These are phyloP conservation scores for Candida tibetensis DNA, from an alignment of 805 yeast species.

Conservation along the genomic window DNA sequence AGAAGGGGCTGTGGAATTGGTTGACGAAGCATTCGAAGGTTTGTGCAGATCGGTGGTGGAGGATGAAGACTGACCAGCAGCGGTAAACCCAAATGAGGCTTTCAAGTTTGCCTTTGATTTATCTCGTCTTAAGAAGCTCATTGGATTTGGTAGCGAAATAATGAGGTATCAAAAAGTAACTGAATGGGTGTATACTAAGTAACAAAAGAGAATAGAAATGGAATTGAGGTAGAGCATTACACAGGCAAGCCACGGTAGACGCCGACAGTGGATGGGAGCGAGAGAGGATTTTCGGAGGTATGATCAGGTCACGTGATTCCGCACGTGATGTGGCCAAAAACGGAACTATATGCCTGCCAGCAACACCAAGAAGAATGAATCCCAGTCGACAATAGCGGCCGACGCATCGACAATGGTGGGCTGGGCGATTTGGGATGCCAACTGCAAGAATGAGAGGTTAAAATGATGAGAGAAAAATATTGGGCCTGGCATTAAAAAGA, in stretches of 20 bases:
- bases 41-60: not conserved
- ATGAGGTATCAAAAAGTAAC: not conserved
- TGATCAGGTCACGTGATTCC: not conserved
- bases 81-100: slow-evolving; percentile 7
- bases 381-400: too few relatives aligned
- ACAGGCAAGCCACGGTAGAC: too few relatives aligned
- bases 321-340: too few relatives aligned
- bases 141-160: slow-evolving; percentile 3
- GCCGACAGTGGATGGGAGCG: too few relatives aligned
- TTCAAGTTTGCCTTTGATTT: slow-evolving; percentile 17
- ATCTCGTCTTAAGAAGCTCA: slow-evolving; percentile 27
- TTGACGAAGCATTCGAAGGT: not conserved
- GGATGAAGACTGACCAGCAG: slow-evolving; percentile 11
- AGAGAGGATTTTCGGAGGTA: not conserved
- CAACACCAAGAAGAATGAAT: too few relatives aligned
- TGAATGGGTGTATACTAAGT: not conserved
- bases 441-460: too few relatives aligned
- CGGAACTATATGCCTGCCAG: too few relatives aligned
- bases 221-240: not conserved
- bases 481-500: too few relatives aligned
- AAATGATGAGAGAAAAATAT: too few relatives aligned
- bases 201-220: not conserved
- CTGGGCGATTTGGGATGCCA: too few relatives aligned
- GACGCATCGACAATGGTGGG: too few relatives aligned
- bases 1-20: slow-evolving; percentile 5